A percentile compares a stretch with the other conserved stretches of the same genome.
Conservation (phyloP, 2,329 filamentous ascomycete species). For the Fusarium robinianum region DNA sequence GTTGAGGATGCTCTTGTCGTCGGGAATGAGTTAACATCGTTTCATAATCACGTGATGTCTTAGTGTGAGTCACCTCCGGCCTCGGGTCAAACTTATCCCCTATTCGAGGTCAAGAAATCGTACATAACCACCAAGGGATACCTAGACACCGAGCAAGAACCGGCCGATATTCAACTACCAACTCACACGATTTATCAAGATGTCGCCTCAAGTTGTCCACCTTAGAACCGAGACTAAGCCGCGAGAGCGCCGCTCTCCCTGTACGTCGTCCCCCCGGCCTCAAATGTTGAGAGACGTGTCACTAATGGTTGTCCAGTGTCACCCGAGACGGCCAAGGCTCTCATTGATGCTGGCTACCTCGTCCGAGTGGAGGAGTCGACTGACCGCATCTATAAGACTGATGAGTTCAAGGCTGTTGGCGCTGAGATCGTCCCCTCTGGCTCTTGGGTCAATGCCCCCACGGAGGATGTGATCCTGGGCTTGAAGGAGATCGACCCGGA, state of each 20-base stretch:
- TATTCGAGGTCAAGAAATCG: too few species aligned
- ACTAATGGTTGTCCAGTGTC: slow-evolving; percentile 22
- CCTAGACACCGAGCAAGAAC: too few species aligned
- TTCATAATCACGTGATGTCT: too few species aligned
- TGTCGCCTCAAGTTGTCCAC: slow-evolving; percentile 4
- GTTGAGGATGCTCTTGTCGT: too few species aligned
- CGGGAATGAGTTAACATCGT: too few species aligned
- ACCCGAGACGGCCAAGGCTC: slow-evolving; percentile 39
- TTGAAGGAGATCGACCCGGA: slow-evolving; percentile 79
- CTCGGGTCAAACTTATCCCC: too few species aligned
- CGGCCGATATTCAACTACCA: too few species aligned
- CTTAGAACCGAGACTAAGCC: slow-evolving; percentile 10
- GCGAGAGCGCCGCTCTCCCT: slow-evolving; percentile 6
- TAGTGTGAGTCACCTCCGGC: too few species aligned
- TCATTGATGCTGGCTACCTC: slow-evolving; percentile 70
- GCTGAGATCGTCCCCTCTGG: slow-evolving; percentile 63
- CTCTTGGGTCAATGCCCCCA: slow-evolving; percentile 54
- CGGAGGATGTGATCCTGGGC: slow-evolving; percentile 71
- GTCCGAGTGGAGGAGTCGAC: slow-evolving; percentile 68
- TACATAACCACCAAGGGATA: too few species aligned
- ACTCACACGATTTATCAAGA: slow-evolving; percentile 1
- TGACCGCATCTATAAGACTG: slow-evolving; percentile 66
- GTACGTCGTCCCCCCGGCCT: neutral
- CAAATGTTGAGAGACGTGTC: neutral
- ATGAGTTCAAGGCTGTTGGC: slow-evolving; percentile 64